Conservation (phyloP, 192 early-diverging fungal species). For the Backusella macrospora region DNA sequence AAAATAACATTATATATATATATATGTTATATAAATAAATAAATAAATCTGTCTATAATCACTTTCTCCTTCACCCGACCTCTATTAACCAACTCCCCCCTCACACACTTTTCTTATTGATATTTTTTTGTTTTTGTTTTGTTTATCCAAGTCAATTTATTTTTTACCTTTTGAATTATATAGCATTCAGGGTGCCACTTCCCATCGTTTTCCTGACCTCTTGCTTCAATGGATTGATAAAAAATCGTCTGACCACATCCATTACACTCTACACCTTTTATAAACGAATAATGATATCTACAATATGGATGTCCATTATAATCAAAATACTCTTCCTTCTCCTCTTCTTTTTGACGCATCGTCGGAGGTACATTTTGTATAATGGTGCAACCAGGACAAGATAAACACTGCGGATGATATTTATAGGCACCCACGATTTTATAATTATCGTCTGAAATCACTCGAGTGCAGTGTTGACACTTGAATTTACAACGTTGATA, state of each 20-base stretch:
- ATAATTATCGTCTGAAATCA: slow-evolving; percentile 71
- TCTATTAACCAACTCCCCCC: too few relatives aligned
- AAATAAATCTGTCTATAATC: slow-evolving; percentile 13
- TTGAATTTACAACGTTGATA: slow-evolving; percentile 64
- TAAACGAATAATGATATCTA: slow-evolving; percentile 77
- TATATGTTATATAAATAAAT: slow-evolving; percentile 17
- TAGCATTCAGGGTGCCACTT: slow-evolving; percentile 92
- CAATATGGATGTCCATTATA: slow-evolving; percentile 79
- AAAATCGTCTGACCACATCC: slow-evolving; percentile 83
- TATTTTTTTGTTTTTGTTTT: not conserved
- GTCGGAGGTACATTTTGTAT: slow-evolving; percentile 21
- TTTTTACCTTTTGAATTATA: slow-evolving; percentile 81
- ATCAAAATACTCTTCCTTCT: slow-evolving; percentile 42
- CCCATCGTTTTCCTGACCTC: slow-evolving; percentile 47
- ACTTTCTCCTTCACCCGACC: not conserved
- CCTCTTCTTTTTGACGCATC: slow-evolving; percentile 72
- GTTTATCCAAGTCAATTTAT: not conserved
- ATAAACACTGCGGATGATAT: slow-evolving; percentile 87
- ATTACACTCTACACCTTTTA: slow-evolving; percentile 74
- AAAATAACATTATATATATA: not conserved
- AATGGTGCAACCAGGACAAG: slow-evolving; percentile 55
- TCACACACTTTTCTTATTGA: too few relatives aligned
- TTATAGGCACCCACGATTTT: slow-evolving; percentile 75
- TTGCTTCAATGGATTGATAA: slow-evolving; percentile 78
- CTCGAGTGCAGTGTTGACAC: slow-evolving; percentile 71